These are phyloP conservation scores for Septoria petroselini DNA, from an alignment of 2,329 filamentous ascomycete genomes.

Conservation along the genomic window DNA sequence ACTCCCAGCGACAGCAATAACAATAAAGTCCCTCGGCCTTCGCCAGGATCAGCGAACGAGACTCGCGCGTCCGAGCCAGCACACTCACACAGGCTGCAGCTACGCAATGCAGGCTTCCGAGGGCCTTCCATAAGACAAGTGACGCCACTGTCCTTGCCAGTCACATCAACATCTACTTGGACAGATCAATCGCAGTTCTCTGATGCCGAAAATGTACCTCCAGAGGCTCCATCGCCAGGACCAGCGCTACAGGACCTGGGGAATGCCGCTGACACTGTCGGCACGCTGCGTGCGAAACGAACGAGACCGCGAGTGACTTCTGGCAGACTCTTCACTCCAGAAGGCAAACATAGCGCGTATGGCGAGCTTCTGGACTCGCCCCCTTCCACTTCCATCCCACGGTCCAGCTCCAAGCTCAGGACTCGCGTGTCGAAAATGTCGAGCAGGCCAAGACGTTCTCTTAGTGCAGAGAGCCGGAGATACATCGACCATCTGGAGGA, in stretches of 20 bases:
- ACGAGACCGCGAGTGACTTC: slow-evolving; percentile 22
- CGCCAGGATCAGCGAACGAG: not conserved
- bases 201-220: slow-evolving; percentile 30
- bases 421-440: slow-evolving; percentile 20
- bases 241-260: slow-evolving; percentile 36
- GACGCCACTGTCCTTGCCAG: slow-evolving; percentile 30
- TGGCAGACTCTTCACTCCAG: slow-evolving; percentile 21
- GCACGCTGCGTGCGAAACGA: slow-evolving; percentile 22
- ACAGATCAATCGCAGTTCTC: slow-evolving; percentile 15
- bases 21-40: not conserved
- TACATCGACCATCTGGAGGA: slow-evolving; percentile 52
- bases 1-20: not conserved
- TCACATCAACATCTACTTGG: slow-evolving; percentile 28
- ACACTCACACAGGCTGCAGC: slow-evolving; percentile 34
- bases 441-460: slow-evolving; percentile 31
- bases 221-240: slow-evolving; percentile 11
- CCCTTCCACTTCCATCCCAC: slow-evolving; percentile 15
- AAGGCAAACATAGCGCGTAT: slow-evolving; percentile 19
- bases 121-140: slow-evolving; percentile 35
- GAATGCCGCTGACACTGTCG: slow-evolving; percentile 16
- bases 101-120: slow-evolving; percentile 39
- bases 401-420: slow-evolving; percentile 16
- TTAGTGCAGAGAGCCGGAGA: slow-evolving; percentile 43
- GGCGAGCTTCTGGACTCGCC: slow-evolving; percentile 19
- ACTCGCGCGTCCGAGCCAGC: slow-evolving; percentile 16